Percentiles rank a stretch among this genome's conserved stretches.
Evolutionary conservation across 495 filamentous ascomycete species (phyloP).

Genomic region (Tuber aestivum): DNA sequence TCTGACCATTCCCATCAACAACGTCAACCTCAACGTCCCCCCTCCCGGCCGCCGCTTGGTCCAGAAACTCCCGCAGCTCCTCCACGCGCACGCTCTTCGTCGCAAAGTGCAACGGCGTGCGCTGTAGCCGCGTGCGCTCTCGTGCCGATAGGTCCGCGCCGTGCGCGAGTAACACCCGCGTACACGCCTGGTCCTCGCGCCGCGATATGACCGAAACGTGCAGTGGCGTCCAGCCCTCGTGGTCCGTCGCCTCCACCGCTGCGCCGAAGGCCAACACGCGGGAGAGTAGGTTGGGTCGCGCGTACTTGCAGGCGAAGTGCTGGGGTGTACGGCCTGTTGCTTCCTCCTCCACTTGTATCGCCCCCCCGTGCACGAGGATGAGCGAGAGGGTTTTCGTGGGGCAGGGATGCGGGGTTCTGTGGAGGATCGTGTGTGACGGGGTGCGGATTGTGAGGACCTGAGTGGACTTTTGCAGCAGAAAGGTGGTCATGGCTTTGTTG

Average conservation of each 20-base stretch:
- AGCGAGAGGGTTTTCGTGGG: not conserved
- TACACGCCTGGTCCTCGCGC: not conserved
- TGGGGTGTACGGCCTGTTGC: not conserved
- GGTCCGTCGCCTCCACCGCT: not conserved
- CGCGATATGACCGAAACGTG: not conserved
- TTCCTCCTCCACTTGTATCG: not conserved
- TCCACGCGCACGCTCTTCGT: not conserved
- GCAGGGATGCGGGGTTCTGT: not conserved
- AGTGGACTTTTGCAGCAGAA: not conserved
- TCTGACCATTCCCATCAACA: not conserved
- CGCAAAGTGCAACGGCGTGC: not conserved
- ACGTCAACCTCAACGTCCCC: not conserved
- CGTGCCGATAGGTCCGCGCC: not conserved
- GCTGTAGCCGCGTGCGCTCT: not conserved
- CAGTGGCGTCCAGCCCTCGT: not conserved
- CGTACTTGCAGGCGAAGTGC: not conserved
- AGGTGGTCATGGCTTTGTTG: not conserved
- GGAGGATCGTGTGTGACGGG: not conserved
- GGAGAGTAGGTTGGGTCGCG: not conserved
- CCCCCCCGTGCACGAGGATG: not conserved
- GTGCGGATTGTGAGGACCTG: not conserved
- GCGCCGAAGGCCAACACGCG: not conserved
- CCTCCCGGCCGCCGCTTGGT: not conserved
- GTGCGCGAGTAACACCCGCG: not conserved
- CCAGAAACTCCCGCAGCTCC: not conserved